Base-by-base conservation (phyloP, 208 protist species). In the Blechomonas ayalai region DNA sequence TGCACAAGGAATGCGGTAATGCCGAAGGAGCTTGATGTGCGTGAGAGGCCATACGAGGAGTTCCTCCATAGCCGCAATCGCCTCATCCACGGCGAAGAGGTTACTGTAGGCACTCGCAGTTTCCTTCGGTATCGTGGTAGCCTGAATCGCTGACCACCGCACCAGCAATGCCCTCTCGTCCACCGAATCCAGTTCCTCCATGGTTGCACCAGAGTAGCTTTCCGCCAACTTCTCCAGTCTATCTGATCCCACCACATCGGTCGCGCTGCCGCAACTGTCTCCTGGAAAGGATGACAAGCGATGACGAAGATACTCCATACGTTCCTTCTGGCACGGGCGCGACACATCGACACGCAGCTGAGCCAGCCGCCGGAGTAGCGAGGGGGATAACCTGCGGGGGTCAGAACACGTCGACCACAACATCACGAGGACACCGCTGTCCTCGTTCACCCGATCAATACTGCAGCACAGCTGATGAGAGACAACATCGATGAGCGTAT, bases 21-120 rank as follows among this genome's bases (percentile, higher is more conserved):
- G 47, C 2, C 42, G 48, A 40, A 90, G 52, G 19, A 75, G 45
- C 1, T 15, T 9, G 4, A 76, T 52, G 35, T 89, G 75, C 27
- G 64, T 62, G 35, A 94, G 67, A 27, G 86, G 82, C 79, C 79
- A 90, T 60, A 94, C 73, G 0, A 79, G 52, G 20, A 90, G 47
- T 46, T 75, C 61, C 67, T 88, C 77, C 60, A 93, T 50, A 20
- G 58, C 55, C 35, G 53, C 29, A 7, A 90, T 54, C 15, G 52
- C 60, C 4, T 59, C 62, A 4, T 66, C 48, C 12, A 93, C 33
- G 40, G 70, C 78, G 52, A 84, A 76, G n/a, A 91, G 64, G 20
- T 68, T 60, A 2, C 20, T n/a, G 36, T 79, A 90, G 18, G 52
- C 52, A 5, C 25, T 25, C 15, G 10, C n/a, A 12, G 15, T 25